Conservation (phyloP, 2,329 filamentous ascomycete genomes). For the Diaporthe nobilis region DNA sequence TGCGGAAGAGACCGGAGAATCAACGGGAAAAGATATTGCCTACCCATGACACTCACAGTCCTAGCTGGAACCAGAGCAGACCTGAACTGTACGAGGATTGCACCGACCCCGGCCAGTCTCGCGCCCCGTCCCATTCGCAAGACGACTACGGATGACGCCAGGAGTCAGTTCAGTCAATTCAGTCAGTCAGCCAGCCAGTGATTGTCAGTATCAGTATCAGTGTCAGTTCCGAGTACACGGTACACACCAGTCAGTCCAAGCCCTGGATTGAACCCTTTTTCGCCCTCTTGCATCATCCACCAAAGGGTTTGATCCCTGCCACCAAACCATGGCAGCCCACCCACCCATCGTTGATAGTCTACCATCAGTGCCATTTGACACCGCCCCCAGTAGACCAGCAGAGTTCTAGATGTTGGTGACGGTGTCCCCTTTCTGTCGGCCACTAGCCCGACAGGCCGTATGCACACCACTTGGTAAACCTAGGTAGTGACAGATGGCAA, state of each 20-base stretch:
- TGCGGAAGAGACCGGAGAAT: constrained; percentile 28
- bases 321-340: neutral
- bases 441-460: neutral
- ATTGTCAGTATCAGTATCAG: neutral
- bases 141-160: constrained; percentile 11
- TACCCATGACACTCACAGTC: constrained; percentile 10
- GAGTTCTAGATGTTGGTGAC: neutral
- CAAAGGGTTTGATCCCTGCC: neutral
- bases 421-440: neutral
- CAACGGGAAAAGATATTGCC: constrained; percentile 18
- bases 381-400: neutral
- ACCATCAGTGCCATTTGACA: constrained; percentile 1
- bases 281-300: constrained; percentile 24
- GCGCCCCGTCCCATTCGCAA: neutral
- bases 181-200: constrained; percentile 2
- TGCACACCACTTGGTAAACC: neutral
- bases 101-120: neutral
- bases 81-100: neutral
- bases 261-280: constrained; percentile 15
- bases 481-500: neutral
- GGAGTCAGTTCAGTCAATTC: neutral
- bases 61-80: neutral
- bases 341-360: too few species aligned
- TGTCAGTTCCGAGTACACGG: neutral
- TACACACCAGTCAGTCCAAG: constrained; percentile 11